Evolutionary conservation across 2,329 filamentous ascomycete species (phyloP).

Genomic region (Akanthomyces uredinophilus): DNA sequence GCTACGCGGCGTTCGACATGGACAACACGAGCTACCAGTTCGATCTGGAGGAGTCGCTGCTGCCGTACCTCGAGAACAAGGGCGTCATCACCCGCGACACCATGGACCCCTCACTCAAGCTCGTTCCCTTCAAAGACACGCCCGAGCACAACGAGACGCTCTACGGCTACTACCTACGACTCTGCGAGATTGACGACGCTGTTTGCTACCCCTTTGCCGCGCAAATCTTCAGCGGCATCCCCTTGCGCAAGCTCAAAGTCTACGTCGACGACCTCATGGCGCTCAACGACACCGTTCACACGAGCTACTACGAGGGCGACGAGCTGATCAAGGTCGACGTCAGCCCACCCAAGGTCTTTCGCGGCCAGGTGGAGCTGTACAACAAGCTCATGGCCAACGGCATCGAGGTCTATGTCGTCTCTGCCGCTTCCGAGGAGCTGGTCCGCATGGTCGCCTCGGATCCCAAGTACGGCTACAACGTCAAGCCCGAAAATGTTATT

Average conservation of each 20-base stretch:
- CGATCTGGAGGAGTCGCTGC: constrained; percentile 39
- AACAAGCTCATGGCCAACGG: constrained; percentile 38
- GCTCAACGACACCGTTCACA: constrained; percentile 31
- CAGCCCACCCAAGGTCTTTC: constrained; percentile 32
- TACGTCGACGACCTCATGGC: constrained; percentile 44
- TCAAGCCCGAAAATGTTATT: constrained; percentile 39
- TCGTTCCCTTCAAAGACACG: constrained; percentile 39
- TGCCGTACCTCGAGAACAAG: constrained; percentile 38
- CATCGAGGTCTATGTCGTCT: constrained; percentile 40
- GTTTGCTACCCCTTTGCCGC: constrained; percentile 40
- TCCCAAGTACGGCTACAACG: constrained; percentile 41
- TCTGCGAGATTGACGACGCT: constrained; percentile 37
- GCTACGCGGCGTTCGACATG: constrained; percentile 40
- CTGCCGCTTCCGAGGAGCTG: constrained; percentile 38
- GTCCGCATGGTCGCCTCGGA: constrained; percentile 42
- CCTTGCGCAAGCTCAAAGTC: constrained; percentile 40
- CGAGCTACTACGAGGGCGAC: constrained; percentile 33
- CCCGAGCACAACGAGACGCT: constrained; percentile 34
- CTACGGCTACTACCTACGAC: constrained; percentile 40
- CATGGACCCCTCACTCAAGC: constrained; percentile 35
- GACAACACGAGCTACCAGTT: constrained; percentile 40
- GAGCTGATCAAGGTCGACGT: constrained; percentile 26
- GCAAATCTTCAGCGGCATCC: constrained; percentile 37
- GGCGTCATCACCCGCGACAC: constrained; percentile 36
- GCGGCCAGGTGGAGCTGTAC: constrained; percentile 39